Evolutionary conservation across 2,329 filamentous ascomycete genomes (phyloP), one percentile per base, ranked within the genome.

Genomic region (Penicillium rolfsii): DNA sequence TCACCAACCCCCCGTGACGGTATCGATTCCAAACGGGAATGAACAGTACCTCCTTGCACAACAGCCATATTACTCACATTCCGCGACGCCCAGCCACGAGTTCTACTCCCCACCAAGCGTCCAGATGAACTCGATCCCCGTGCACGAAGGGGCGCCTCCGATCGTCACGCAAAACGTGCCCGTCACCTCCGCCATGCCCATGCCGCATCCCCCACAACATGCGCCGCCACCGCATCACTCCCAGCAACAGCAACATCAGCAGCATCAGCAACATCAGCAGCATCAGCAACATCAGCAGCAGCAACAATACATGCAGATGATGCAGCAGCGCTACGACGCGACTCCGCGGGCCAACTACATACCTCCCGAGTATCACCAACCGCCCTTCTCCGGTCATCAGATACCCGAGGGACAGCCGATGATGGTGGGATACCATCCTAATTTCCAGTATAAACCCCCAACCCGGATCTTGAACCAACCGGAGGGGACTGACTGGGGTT

Each of bases 401-500:
- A 59, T 73, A 48, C 67, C 68, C 4, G 70, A 73, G 6, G 68
- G 69, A 22, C 70, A 73, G 48, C 65, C 73, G 12, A 67, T 76
- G 56, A 73, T 76, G 67, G 65, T 73, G 52, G 66, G 71, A 45
- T 76, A 75, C 59, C 66, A 72, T 58, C 67, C 70, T 28, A 70
- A 70, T 63, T 73, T 70, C 59, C 67, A 73, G 58, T 76, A 72
- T 58, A 77, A 77, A 61, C 61, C 69, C 64, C 70, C 67, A 33
- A 59, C 70, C 49, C 72, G 73, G 53, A 68, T 77, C 33, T 66
- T 77, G 59, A 74, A 75, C 55, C 74, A 76, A 65, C 70, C 74
- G 58, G 76, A 77, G 61, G 76, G 75, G 61, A 77, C 75, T 54
- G 75, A 77, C 69, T 77, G 75, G 75, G 67, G 70, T 6, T 77